Percentiles rank a stretch among this genome's conserved stretches.
Evolutionary conservation across 257 asterid species (phyloP).

Genomic region (Fraxinus excelsior): DNA sequence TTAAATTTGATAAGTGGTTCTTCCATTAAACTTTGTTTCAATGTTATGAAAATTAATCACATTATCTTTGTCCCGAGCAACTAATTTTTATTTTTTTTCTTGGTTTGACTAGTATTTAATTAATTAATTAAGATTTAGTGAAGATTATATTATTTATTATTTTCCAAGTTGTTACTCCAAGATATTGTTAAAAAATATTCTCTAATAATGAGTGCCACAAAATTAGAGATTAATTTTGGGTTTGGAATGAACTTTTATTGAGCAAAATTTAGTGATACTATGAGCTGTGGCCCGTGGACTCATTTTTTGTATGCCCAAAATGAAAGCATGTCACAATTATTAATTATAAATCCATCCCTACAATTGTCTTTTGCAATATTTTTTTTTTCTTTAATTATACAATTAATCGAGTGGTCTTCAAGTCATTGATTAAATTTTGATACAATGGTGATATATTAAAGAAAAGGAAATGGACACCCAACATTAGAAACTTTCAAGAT

Average conservation of each 20-base stretch:
- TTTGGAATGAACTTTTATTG: neutral
- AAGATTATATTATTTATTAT: constrained; percentile 4
- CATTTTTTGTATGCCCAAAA: constrained; percentile 28
- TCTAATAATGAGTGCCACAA: constrained; percentile 28
- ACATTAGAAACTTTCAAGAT: neutral
- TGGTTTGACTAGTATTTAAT: constrained; percentile 10
- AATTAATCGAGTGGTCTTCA: constrained; percentile 2
- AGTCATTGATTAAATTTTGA: constrained; percentile 7
- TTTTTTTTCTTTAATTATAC: constrained; percentile 8
- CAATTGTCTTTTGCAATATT: constrained; percentile 15
- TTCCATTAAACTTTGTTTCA: constrained; percentile 39
- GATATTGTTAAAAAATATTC: constrained; percentile 36
- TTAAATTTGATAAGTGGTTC: constrained; percentile 39
- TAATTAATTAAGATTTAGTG: neutral
- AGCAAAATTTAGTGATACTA: constrained; percentile 31
- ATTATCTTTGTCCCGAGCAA: constrained; percentile 6
- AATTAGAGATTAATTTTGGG: constrained; percentile 14
- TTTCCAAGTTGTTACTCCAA: constrained; percentile 36
- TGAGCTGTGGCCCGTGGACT: constrained; percentile 27
- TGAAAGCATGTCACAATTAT: neutral
- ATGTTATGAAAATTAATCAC: constrained; percentile 17
- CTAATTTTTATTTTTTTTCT: neutral
- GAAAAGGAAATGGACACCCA: constrained; percentile 4
- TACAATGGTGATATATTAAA: neutral
- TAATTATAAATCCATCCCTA: constrained; percentile 24